Conservation (phyloP, 2,329 filamentous ascomycete genomes). For the Cercospora beticola region DNA sequence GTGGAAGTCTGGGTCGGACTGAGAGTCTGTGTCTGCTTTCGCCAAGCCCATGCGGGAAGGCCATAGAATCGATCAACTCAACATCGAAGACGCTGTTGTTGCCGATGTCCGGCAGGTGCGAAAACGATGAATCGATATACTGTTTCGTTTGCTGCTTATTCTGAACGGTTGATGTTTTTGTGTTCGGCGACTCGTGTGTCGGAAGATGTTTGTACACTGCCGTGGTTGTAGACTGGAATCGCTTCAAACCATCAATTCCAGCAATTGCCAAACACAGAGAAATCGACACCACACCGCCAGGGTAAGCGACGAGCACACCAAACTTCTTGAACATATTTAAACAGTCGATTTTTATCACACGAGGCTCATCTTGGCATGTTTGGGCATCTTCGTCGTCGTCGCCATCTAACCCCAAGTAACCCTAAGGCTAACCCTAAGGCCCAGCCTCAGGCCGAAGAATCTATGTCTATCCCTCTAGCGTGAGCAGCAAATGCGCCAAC, state of each 20-base stretch:
- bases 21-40: not conserved
- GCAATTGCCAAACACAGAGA: not conserved
- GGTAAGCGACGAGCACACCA: not conserved
- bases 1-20: not conserved
- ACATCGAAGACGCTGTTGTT: not conserved
- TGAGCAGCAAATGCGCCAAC: not conserved
- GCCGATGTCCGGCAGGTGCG: not conserved
- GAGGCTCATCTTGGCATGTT: not conserved
- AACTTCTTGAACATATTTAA: not conserved
- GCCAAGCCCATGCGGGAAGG: not conserved
- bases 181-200: not conserved
- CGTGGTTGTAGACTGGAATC: not conserved
- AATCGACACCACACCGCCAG: not conserved
- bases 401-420: conserved; percentile 5
- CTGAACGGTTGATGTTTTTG: not conserved
- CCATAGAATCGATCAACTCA: not conserved
- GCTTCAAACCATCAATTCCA: not conserved
- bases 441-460: not conserved
- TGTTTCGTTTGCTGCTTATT: not conserved
- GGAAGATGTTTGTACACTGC: not conserved
- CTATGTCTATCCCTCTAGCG: not conserved
- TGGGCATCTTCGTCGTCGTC: not conserved
- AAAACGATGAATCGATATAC: not conserved
- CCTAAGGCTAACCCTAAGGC: conserved; percentile 5
- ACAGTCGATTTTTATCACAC: not conserved